Percentiles rank a stretch among this genome's conserved stretches.
Evolutionary conservation across 2,329 filamentous ascomycete species (phyloP).

Genomic region (Chrysoporthe austroafricana): DNA sequence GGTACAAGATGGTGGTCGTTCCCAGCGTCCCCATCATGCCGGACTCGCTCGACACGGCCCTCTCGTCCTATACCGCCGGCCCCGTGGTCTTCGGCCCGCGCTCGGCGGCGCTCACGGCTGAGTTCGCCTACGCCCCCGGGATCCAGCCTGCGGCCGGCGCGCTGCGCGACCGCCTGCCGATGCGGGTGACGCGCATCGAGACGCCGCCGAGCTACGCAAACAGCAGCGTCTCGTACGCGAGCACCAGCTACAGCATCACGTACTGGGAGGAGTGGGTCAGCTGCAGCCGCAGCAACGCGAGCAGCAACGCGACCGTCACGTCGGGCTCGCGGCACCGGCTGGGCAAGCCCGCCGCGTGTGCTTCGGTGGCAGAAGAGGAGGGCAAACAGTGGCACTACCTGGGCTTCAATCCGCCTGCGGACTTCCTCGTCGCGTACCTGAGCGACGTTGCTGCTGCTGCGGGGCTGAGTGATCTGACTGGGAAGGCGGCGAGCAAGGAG

Average conservation of each 20-base stretch:
- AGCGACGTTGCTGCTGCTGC: conserved; percentile 30
- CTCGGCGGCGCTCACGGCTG: conserved; percentile 29
- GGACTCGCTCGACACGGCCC: conserved; percentile 26
- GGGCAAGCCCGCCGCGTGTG: conserved; percentile 31
- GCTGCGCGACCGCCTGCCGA: conserved; percentile 30
- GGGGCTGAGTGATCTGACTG: conserved; percentile 28
- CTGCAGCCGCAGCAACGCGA: conserved; percentile 28
- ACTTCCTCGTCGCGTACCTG: conserved; percentile 32
- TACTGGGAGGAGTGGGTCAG: conserved; percentile 32
- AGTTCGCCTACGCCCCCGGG: conserved; percentile 30
- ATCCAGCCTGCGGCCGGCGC: conserved; percentile 31
- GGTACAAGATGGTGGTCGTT: conserved; percentile 33
- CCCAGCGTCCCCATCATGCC: conserved; percentile 33
- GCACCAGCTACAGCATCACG: conserved; percentile 30
- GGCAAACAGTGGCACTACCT: conserved; percentile 30
- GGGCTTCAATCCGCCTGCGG: conserved; percentile 32
- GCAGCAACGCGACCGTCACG: conserved; percentile 29
- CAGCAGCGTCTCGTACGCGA: conserved; percentile 30
- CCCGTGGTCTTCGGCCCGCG: conserved; percentile 32
- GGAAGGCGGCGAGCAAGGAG: conserved; percentile 25
- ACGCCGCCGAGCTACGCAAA: conserved; percentile 31
- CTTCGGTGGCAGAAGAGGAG: conserved; percentile 3
- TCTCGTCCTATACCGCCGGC: conserved; percentile 26
- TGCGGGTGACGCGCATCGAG: conserved; percentile 34
- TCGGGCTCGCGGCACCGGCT: conserved; percentile 31